phyloP scores from a whole-genome alignment of 306 rosid genomes.

The Albizia julibrissin region DNA sequence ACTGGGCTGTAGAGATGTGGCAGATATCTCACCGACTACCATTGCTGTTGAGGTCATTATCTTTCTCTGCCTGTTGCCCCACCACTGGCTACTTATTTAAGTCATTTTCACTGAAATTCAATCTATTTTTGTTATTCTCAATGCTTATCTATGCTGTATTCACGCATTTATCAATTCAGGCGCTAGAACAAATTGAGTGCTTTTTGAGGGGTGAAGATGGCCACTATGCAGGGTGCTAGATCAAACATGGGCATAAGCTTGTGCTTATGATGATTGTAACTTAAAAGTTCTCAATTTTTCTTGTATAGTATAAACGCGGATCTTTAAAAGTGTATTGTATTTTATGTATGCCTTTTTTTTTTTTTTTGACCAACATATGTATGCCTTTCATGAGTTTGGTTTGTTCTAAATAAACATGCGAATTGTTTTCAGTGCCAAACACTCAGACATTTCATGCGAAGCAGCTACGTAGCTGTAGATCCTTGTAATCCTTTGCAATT shows the following conservation, averaged over 20 bases:
- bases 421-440: neutral
- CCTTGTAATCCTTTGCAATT: neutral
- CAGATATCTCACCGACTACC: conserved; percentile 67
- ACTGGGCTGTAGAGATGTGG: conserved; percentile 59
- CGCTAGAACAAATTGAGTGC: conserved; percentile 67
- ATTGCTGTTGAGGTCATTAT: conserved; percentile 84
- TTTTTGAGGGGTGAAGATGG: conserved; percentile 58
- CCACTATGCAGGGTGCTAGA: conserved; percentile 38
- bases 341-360: neutral
- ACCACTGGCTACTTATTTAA: neutral
- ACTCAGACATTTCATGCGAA: neutral
- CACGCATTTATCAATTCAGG: conserved; percentile 51
- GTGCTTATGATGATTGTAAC: conserved; percentile 20
- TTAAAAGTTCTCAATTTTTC: conserved; percentile 20
- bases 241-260: conserved; percentile 2
- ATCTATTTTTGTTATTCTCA: neutral
- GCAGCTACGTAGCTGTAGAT: neutral
- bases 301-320: conserved; percentile 16
- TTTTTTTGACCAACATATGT: neutral
- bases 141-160: conserved; percentile 11
- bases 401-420: conserved; percentile 6
- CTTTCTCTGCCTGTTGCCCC: conserved; percentile 31
- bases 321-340: neutral
- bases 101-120: neutral
- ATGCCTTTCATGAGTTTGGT: conserved; percentile 17